phyloP scores from a whole-genome alignment of 495 filamentous ascomycete genomes.

The Tuber umbilicatum region DNA sequence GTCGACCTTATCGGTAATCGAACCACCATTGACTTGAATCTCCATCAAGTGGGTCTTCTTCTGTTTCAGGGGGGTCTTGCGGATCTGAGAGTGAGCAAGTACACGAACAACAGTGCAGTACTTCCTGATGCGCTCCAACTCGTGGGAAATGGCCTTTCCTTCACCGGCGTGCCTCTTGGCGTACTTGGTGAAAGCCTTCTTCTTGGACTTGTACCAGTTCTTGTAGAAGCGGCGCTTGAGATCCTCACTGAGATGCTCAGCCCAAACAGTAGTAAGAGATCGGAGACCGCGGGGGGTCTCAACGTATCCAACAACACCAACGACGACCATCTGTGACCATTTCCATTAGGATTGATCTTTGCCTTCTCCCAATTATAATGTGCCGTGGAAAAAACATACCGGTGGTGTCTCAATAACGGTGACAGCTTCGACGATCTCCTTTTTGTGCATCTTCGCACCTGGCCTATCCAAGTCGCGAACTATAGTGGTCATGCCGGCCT shows the following conservation, averaged over 20 bases:
- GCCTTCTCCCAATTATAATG: slow-evolving; percentile 26
- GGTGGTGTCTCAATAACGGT: slow-evolving; percentile 99
- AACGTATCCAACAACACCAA: slow-evolving; percentile 99
- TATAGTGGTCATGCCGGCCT: slow-evolving; percentile 99
- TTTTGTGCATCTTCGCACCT: slow-evolving; percentile 99
- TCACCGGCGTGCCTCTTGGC: slow-evolving; percentile 98
- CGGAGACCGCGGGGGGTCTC: slow-evolving; percentile 99
- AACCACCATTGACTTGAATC: slow-evolving; percentile 98
- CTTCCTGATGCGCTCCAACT: slow-evolving; percentile 99
- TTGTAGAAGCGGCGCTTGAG: slow-evolving; percentile 99
- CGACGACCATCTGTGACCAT: slow-evolving; percentile 76
- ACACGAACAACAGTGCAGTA: slow-evolving; percentile 99
- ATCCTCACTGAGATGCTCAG: slow-evolving; percentile 97
- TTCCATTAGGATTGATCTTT: slow-evolving; percentile 55
- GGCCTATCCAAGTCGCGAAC: slow-evolving; percentile 99
- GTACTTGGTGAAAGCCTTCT: slow-evolving; percentile 99
- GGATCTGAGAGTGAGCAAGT: slow-evolving; percentile 98
- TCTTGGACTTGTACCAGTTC: slow-evolving; percentile 99
- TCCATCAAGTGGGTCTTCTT: slow-evolving; percentile 99
- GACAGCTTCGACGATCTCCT: slow-evolving; percentile 99
- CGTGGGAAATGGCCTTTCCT: slow-evolving; percentile 83
- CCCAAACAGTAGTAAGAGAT: slow-evolving; percentile 99
- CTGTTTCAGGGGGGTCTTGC: slow-evolving; percentile 98
- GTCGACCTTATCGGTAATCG: slow-evolving; percentile 88
- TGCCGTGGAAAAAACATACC: slow-evolving; percentile 55